phyloP scores from a whole-genome alignment of 2,329 filamentous ascomycete genomes.

The Fusarium buharicum region DNA sequence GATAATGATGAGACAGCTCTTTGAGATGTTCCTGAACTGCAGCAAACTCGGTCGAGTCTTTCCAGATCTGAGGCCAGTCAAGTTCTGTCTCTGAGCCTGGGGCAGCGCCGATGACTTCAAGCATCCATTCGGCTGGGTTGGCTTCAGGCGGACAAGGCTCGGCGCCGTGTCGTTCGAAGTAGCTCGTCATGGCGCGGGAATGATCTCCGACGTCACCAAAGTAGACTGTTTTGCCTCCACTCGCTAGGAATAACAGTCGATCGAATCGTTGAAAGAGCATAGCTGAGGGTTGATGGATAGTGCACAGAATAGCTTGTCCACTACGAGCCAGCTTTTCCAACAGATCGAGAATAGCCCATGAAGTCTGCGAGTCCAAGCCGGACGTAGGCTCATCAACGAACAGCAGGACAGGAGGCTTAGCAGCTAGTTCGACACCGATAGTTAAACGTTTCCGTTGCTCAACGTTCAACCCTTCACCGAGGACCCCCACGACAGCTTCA shows the following conservation, averaged over 20 bases:
- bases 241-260: constrained; percentile 67
- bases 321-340: constrained; percentile 65
- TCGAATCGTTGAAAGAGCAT: constrained; percentile 65
- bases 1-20: constrained; percentile 12
- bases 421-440: constrained; percentile 65
- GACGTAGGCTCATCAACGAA: constrained; percentile 68
- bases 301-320: constrained; percentile 61
- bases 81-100: constrained; percentile 58
- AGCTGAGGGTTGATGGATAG: constrained; percentile 63
- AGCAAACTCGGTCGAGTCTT: constrained; percentile 46
- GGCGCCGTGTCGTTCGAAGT: constrained; percentile 72
- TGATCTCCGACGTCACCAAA: constrained; percentile 71
- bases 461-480: constrained; percentile 67
- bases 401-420: constrained; percentile 64
- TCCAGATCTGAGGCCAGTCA: constrained; percentile 55
- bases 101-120: constrained; percentile 58
- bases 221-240: constrained; percentile 71
- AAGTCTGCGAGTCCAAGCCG: constrained; percentile 68
- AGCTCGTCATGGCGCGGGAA: constrained; percentile 62
- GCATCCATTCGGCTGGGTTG: constrained; percentile 77
- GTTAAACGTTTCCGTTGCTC: constrained; percentile 69
- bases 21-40: constrained; percentile 50
- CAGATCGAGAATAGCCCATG: constrained; percentile 68
- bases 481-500: constrained; percentile 68
- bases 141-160: constrained; percentile 62